Evolutionary conservation across 2,329 filamentous ascomycete species (phyloP), one percentile per base, ranked within the genome.

Genomic region (Colletotrichum noveboracense): DNA sequence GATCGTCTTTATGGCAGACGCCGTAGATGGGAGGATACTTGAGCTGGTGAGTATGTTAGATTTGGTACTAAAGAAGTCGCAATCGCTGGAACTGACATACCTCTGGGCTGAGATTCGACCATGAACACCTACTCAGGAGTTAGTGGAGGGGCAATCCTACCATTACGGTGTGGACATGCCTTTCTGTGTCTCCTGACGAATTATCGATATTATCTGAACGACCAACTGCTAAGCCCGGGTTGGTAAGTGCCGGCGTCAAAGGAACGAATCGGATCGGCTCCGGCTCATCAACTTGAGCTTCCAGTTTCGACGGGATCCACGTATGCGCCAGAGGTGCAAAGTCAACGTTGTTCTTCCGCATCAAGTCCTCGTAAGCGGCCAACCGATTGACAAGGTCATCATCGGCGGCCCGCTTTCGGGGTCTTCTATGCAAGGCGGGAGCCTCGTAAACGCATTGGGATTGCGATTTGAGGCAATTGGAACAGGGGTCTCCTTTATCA

Each of bases 381-480:
- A 84, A 28, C 7, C 79, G 78, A 2, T 62, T 67, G 1, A 80
- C 38, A 2, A 84, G 43, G 14, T 82, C 80, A 2, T 84, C 79
- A 5, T 82, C 81, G 2, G 78, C 77, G 6, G 80, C 76, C 6
- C 79, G 77, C 69, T 82, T 84, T 18, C 82, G 78, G 5, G 80
- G 79, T 28, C 79, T 79, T 18, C 79, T 79, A 4, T 74, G 74
- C 0, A 78, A 77, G 2, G 70, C 36, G 4, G 79, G 78, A 1
- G 77, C 66, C 10, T 80, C 76, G 21, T 82, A 83, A 0, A 74
- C 38, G 32, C 83, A 84, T 58, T 78, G 67, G 2, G 71, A 68
- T 10, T 79, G 72, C 3, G 85, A 80, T 74, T 85, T 88, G 52
- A 79, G 71, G 69, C 87, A 89, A 75, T 88, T 88, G 9, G 84